Percentiles rank a stretch among this genome's conserved stretches.
Evolutionary conservation across 805 yeast genomes (phyloP).

Genomic region (Kodamaea fukazawae): DNA sequence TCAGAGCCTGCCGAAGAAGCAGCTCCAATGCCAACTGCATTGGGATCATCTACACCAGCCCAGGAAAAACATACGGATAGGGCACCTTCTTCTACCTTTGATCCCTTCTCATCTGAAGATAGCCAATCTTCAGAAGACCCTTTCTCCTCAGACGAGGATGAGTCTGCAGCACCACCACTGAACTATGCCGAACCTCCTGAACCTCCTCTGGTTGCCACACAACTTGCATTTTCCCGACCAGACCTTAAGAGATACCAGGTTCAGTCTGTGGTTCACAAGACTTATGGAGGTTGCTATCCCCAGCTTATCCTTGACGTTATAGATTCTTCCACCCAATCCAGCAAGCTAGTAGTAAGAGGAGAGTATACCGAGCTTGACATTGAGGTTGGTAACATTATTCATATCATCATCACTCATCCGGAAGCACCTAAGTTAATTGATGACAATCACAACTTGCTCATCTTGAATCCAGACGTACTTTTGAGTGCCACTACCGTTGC

Average conservation of each 20-base stretch:
- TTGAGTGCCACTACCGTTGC: constrained; percentile 82
- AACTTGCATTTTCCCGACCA: constrained; percentile 42
- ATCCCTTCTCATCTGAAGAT: too few relatives aligned
- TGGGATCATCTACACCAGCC: too few relatives aligned
- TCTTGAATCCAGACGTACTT: constrained; percentile 81
- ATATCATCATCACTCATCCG: constrained; percentile 50
- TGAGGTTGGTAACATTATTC: constrained; percentile 55
- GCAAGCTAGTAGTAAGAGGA: constrained; percentile 55
- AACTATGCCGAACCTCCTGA: constrained; percentile 9
- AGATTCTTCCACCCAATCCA: constrained; percentile 28
- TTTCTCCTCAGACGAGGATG: constrained; percentile 3
- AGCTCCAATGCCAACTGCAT: too few relatives aligned
- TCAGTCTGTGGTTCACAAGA: constrained; percentile 24
- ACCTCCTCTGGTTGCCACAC: constrained; percentile 8
- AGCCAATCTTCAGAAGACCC: background rate
- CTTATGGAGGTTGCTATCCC: constrained; percentile 26
- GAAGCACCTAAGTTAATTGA: constrained; percentile 48
- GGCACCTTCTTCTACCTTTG: too few relatives aligned
- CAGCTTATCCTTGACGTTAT: constrained; percentile 58
- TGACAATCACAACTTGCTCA: constrained; percentile 56
- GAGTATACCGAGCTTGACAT: constrained; percentile 55
- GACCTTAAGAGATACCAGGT: constrained; percentile 52
- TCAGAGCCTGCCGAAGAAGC: too few relatives aligned
- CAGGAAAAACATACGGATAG: too few relatives aligned
- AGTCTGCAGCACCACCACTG: background rate